Conservation (phyloP, 768 basidiomycete species). For the Leccinum uliginosum region DNA sequence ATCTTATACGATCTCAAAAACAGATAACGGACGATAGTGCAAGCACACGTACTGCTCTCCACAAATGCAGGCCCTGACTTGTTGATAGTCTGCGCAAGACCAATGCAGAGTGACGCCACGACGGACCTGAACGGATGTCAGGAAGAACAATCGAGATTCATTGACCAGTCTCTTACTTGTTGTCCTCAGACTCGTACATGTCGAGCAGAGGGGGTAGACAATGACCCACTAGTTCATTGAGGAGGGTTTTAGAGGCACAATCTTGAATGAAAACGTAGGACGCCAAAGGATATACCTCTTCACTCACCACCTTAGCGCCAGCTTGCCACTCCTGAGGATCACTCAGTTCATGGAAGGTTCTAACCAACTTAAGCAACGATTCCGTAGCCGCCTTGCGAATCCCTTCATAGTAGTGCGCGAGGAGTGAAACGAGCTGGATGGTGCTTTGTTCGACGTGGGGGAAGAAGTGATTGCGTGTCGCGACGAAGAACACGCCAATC, state of each 20-base stretch:
- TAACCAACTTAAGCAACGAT: conserved; percentile 81
- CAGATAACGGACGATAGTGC: background rate
- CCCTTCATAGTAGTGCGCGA: conserved; percentile 95
- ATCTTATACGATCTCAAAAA: conserved; percentile 38
- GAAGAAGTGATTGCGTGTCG: conserved; percentile 80
- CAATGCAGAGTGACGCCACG: conserved; percentile 81
- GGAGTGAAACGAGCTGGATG: conserved; percentile 69
- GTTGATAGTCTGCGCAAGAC: conserved; percentile 87
- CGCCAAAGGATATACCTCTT: background rate
- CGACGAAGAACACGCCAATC: conserved; percentile 83
- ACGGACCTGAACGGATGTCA: conserved; percentile 57
- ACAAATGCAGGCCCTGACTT: conserved; percentile 87
- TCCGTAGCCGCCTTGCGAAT: conserved; percentile 92
- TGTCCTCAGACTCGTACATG: conserved; percentile 92
- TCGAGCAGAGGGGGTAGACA: conserved; percentile 73
- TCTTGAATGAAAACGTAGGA: conserved; percentile 26
- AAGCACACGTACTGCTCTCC: conserved; percentile 57
- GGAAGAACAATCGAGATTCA: conserved; percentile 7
- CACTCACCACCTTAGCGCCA: conserved; percentile 60
- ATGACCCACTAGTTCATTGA: conserved; percentile 76
- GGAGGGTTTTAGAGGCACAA: conserved; percentile 56
- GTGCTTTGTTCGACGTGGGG: conserved; percentile 84
- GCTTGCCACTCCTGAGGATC: conserved; percentile 80
- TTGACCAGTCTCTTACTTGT: conserved; percentile 71
- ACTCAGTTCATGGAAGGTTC: conserved; percentile 88